Evolutionary conservation across 106 monocot species (phyloP).

Genomic region (Platanthera zijinensis): DNA sequence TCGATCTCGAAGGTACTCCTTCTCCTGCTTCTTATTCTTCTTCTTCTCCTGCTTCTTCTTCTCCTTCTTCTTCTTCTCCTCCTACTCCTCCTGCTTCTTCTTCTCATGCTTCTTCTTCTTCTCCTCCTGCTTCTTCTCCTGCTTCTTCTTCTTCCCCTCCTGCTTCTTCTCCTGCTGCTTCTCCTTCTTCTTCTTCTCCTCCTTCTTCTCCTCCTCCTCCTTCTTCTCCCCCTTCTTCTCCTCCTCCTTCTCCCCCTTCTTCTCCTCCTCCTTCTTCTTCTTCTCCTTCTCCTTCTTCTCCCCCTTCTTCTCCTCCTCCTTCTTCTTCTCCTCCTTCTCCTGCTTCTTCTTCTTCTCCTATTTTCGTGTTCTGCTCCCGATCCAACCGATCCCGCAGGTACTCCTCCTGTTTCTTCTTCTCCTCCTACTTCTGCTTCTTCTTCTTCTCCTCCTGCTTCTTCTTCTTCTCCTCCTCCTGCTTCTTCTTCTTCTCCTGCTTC

Average conservation of each 20-base stretch:
- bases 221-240: conserved; percentile 18
- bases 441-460: too few relatives aligned
- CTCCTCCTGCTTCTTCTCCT: conserved; percentile 16
- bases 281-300: conserved; percentile 32
- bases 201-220: background rate
- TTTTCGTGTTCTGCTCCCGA: conserved; percentile 19
- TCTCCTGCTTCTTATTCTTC: too few relatives aligned
- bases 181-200: conserved; percentile 9
- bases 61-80: too few relatives aligned
- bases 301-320: conserved; percentile 10
- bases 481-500: too few relatives aligned
- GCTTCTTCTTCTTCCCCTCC: conserved; percentile 27
- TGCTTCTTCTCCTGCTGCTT: conserved; percentile 21
- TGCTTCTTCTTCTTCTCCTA: conserved; percentile 1
- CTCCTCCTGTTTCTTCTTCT: background rate
- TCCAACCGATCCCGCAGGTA: conserved; percentile 11
- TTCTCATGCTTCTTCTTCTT: too few relatives aligned
- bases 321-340: conserved; percentile 14
- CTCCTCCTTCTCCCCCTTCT: conserved; percentile 10
- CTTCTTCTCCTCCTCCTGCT: too few relatives aligned
- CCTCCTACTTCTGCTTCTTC: background rate
- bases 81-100: conserved; percentile 16
- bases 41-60: too few relatives aligned
- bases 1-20: too few relatives aligned
- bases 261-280: conserved; percentile 24